Evolutionary conservation across 2,329 filamentous ascomycete species (phyloP), one percentile per base, ranked within the genome.

Genomic region (Pseudogymnoascus sp.): DNA sequence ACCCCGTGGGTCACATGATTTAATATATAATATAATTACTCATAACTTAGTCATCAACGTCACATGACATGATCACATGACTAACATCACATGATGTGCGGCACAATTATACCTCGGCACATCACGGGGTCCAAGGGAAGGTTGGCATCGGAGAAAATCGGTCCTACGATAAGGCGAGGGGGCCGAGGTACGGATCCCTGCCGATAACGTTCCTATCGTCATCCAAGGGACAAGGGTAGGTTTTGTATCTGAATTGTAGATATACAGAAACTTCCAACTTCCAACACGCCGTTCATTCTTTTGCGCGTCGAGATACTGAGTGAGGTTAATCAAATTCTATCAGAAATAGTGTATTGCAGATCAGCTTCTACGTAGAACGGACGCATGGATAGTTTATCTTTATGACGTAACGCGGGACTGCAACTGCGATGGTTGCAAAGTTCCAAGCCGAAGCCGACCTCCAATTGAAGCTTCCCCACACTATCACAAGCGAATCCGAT

Each of bases 401-500:
- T 55, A 55, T 55, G 49, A 55, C 49, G 49, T 55, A 55, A 19
- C 29, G 49, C 49, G 29, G 49, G 29, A 55, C 29, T 55, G 29
- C 10, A 55, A 55, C 29, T 55, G 49, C 29, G 49, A 33, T 33
- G 49, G 11, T 33, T 19, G 16, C 29, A 33, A 33, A 55, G 29
- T 55, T 33, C 4, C 49, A 55, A 33, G 49, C 49, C 49, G 29
- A 55, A 33, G 49, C 49, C 49, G 29, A 43, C 49, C 49, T 55
- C 49, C 29, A 49, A 52, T 55, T 55, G 38, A 60, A 60, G 58
- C 58, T 60, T 60, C 58, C 38, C 58, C 58, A 60, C 58, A 60
- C 38, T 60, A 60, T 60, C 58, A 60, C 58, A 41, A 60, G 58
- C 35, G 58, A 60, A 60, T 60, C 35, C 58, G 35, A 60, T 60